Conservation (phyloP, 192 early-diverging fungal genomes). For the Rhizophagus clarus region DNA sequence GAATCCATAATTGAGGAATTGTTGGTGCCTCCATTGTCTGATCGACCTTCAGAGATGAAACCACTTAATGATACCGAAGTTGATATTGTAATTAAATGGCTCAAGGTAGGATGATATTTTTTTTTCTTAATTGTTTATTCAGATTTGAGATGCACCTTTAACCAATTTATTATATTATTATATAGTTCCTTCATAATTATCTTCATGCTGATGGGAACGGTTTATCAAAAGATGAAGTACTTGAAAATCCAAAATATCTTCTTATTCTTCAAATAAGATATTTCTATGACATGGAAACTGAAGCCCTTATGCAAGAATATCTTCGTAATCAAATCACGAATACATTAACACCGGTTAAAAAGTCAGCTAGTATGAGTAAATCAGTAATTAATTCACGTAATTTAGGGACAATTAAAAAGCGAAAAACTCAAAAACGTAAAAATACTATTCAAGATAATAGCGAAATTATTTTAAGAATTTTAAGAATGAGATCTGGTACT, state of each 20-base stretch:
- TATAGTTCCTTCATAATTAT: conserved; percentile 68
- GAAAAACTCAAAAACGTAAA: conserved; percentile 24
- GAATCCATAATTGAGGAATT: conserved; percentile 67
- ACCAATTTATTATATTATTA: conserved; percentile 4
- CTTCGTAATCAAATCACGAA: background rate
- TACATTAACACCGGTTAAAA: background rate
- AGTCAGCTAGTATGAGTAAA: background rate
- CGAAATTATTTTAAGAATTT: conserved; percentile 30
- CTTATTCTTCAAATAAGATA: conserved; percentile 63
- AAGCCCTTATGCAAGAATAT: conserved; percentile 67
- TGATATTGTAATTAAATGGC: conserved; percentile 68
- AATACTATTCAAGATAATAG: background rate
- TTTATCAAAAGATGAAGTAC: conserved; percentile 64
- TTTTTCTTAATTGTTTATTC: background rate
- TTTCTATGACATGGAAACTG: conserved; percentile 69
- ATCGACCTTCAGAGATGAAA: conserved; percentile 55
- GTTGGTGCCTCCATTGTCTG: conserved; percentile 72
- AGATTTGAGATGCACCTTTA: background rate
- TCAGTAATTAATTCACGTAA: conserved; percentile 27
- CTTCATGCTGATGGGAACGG: conserved; percentile 73
- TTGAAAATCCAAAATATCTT: conserved; percentile 67
- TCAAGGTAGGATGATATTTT: conserved; percentile 49
- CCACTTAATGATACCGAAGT: conserved; percentile 67
- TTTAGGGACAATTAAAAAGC: conserved; percentile 23
- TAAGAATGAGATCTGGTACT: conserved; percentile 28